Conservation (phyloP, 2,329 filamentous ascomycete genomes). For the Leptographium radiaticola region DNA sequence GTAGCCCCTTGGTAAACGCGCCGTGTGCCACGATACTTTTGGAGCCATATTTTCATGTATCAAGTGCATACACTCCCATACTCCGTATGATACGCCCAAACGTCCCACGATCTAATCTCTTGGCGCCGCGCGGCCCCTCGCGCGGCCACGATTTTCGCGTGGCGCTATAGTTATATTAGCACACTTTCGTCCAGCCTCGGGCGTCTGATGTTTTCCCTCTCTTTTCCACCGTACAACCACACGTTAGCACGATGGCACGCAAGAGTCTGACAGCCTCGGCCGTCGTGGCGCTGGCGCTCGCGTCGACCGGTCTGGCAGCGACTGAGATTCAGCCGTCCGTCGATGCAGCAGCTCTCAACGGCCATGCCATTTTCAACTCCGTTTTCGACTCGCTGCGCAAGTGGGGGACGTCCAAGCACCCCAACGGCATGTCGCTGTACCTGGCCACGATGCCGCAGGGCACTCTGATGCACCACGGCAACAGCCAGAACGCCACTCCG, state of each 20-base stretch:
- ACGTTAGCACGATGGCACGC: not conserved
- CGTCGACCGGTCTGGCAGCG: not conserved
- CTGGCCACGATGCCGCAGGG: slow-evolving; percentile 50
- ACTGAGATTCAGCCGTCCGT: not conserved
- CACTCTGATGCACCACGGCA: slow-evolving; percentile 56
- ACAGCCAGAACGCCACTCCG: slow-evolving; percentile 29
- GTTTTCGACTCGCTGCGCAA: slow-evolving; percentile 33
- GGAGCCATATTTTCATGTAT: too few species aligned
- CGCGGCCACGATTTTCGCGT: not conserved
- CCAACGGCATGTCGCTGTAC: slow-evolving; percentile 65
- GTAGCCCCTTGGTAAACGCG: too few species aligned
- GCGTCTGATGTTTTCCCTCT: not conserved
- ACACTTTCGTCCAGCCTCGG: too few species aligned
- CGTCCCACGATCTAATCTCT: not conserved
- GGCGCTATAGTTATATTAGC: not conserved
- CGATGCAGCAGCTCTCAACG: slow-evolving; percentile 5
- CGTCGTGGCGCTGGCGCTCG: not conserved
- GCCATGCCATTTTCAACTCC: slow-evolving; percentile 45
- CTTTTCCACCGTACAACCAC: not conserved
- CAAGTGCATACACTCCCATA: too few species aligned
- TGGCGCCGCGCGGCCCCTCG: not conserved
- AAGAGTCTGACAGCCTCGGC: not conserved
- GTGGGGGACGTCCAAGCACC: slow-evolving; percentile 58
- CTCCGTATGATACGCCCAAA: too few species aligned
- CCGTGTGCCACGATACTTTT: too few species aligned